Conservation (phyloP, 1,284 basidiomycete genomes). For the Clitocybe nebularis region DNA sequence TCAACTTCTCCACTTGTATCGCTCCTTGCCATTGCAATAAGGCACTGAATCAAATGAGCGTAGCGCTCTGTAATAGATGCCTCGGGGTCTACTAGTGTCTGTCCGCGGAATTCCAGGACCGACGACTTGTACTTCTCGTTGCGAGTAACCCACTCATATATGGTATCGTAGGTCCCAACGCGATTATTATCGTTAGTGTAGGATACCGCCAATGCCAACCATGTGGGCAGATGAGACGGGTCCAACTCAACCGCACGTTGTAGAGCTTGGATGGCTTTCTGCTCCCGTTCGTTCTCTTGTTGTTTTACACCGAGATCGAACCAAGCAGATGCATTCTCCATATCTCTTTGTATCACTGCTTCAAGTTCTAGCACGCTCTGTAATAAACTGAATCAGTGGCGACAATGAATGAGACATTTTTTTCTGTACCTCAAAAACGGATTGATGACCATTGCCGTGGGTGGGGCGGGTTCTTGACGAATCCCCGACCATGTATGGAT, state of each 20-base stretch:
- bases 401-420: background rate
- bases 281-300: constrained; percentile 97
- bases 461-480: constrained; percentile 52
- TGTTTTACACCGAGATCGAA: constrained; percentile 94
- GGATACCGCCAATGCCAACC: constrained; percentile 90
- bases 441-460: constrained; percentile 40
- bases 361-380: constrained; percentile 89
- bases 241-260: constrained; percentile 81
- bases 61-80: constrained; percentile 41
- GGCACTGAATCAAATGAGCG: constrained; percentile 48
- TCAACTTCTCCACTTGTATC: constrained; percentile 63
- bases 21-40: constrained; percentile 67
- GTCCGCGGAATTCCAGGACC: constrained; percentile 38
- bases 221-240: constrained; percentile 72
- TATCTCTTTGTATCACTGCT: constrained; percentile 82
- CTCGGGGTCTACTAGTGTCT: constrained; percentile 27
- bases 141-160: constrained; percentile 76
- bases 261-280: constrained; percentile 86
- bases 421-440: constrained; percentile 56
- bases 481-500: constrained; percentile 73
- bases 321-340: constrained; percentile 76
- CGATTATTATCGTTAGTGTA: constrained; percentile 90
- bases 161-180: constrained; percentile 69
- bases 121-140: constrained; percentile 54
- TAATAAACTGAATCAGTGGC: constrained; percentile 6